Evolutionary conservation across 306 rosid species (phyloP).

Genomic region (Sesbania bispinosa): DNA sequence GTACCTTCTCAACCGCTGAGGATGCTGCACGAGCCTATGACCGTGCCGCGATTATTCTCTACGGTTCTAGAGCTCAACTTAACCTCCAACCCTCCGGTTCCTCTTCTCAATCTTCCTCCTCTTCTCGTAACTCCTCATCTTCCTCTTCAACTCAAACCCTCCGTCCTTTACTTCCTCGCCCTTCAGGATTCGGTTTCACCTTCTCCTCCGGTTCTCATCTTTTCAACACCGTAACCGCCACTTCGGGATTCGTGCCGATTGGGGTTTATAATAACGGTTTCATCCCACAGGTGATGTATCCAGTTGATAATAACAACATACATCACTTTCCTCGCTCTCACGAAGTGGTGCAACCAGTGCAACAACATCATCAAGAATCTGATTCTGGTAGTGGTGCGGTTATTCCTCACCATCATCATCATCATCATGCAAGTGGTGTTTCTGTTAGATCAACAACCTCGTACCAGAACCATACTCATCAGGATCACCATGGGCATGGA

Average conservation of each 20-base stretch:
- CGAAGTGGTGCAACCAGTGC: no score
- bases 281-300: conserved; percentile 8
- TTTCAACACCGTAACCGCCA: background rate
- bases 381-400: background rate
- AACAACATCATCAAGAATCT: conserved; percentile 2
- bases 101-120: conserved; percentile 27
- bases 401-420: no score
- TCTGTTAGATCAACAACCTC: conserved; percentile 27
- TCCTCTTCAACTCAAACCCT: conserved; percentile 62
- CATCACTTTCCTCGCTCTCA: no score
- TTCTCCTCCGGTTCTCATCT: conserved; percentile 22
- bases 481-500: background rate
- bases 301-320: conserved; percentile 14
- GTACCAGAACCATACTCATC: conserved; percentile 26
- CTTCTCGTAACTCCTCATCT: conserved; percentile 31
- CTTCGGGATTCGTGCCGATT: conserved; percentile 30
- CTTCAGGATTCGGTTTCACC: conserved; percentile 37
- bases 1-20: conserved; percentile 89
- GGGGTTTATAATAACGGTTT: conserved; percentile 18
- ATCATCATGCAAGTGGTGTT: no score
- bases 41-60: conserved; percentile 85
- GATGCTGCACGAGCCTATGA: conserved; percentile 95
- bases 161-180: conserved; percentile 76
- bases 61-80: conserved; percentile 86
- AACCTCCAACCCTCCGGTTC: conserved; percentile 58